Conservation (phyloP, 352 stramenopile genomes). For the Phytophthora tentaculata region DNA sequence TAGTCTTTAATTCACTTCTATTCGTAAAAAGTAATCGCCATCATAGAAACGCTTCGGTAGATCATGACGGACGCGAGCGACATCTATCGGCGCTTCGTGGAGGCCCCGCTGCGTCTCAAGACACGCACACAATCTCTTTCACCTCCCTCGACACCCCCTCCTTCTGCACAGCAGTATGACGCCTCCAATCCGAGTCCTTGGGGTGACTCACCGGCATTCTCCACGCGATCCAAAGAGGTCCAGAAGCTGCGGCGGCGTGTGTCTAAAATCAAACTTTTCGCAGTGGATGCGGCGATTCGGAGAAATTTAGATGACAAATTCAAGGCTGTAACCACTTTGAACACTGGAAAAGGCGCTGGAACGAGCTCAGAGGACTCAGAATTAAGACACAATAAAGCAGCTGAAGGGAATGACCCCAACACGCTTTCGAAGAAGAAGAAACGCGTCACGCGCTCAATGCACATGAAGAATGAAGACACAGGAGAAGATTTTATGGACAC, state of each 20-base stretch:
- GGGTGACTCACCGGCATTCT: constrained; percentile 16
- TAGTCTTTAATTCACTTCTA: neutral
- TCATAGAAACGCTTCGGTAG: neutral
- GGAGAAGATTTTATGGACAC: constrained; percentile 50
- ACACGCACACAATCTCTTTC: constrained; percentile 10
- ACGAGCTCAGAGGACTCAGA: neutral
- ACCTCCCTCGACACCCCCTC: constrained; percentile 4
- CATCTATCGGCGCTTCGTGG: constrained; percentile 57
- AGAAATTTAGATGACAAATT: neutral
- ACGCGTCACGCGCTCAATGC: constrained; percentile 41
- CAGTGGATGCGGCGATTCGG: neutral
- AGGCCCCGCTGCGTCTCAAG: constrained; percentile 55
- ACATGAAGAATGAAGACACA: constrained; percentile 37
- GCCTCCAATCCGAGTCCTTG: constrained; percentile 2
- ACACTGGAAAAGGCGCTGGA: constrained; percentile 10
- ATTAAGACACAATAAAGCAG: neutral
- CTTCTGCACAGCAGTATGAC: constrained; percentile 18
- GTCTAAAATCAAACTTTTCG: constrained; percentile 28
- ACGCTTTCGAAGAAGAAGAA: constrained; percentile 44
- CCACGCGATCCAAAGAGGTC: constrained; percentile 34
- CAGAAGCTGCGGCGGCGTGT: constrained; percentile 35
- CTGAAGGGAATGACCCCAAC: neutral
- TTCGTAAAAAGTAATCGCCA: neutral
- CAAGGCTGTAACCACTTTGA: neutral
- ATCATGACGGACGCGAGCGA: constrained; percentile 39